Percentiles rank a stretch among this genome's conserved stretches.
These are phyloP conservation scores for Pholiota conissans DNA, from an alignment of 768 basidiomycete genomes.

Conservation along the genomic window DNA sequence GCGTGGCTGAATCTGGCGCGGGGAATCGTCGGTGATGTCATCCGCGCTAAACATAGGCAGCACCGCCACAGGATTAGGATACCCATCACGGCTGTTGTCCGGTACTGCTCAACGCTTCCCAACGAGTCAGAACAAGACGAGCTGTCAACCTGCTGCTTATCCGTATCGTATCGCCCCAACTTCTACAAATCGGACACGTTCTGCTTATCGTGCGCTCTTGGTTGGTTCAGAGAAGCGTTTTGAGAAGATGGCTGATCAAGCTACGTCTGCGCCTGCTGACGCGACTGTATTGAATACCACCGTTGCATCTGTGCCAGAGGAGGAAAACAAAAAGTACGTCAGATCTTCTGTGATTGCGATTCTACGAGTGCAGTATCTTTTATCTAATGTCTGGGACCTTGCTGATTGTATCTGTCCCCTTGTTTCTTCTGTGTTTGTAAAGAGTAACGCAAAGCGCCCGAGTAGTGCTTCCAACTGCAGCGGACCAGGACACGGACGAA, in stretches of 20 bases:
- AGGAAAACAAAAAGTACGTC: neutral
- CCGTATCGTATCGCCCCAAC: no score
- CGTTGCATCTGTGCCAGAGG: neutral
- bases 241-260: neutral
- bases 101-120: no score
- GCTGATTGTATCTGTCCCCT: neutral
- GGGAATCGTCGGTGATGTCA: slow-evolving; percentile 5
- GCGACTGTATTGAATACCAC: neutral
- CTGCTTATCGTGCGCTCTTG: neutral
- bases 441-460: slow-evolving; percentile 31
- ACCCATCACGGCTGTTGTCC: no score
- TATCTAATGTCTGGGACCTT: neutral
- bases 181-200: neutral
- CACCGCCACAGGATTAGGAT: neutral
- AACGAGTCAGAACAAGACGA: neutral
- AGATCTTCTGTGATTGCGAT: neutral
- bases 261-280: neutral
- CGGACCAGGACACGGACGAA: slow-evolving; percentile 44
- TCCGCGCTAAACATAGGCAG: neutral
- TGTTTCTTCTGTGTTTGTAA: neutral
- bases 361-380: neutral
- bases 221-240: neutral
- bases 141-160: no score
- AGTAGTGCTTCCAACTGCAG: slow-evolving; percentile 43
- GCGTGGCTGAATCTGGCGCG: neutral